Conservation (phyloP, 805 yeast species). For the Myxozyma vanderwaltii region DNA sequence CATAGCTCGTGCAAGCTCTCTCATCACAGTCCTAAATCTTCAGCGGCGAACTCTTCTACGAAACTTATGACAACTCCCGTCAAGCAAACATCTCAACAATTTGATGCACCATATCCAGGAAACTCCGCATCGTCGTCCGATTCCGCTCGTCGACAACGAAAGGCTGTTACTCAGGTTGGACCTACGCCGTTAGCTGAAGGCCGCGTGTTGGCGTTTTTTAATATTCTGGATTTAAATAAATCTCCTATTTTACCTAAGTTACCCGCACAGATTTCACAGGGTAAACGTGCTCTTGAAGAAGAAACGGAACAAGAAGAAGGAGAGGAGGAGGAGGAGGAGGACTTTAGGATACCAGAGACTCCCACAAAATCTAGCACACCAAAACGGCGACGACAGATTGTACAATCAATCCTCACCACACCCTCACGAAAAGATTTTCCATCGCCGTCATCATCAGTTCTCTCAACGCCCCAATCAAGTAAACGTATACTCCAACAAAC, state of each 20-base stretch:
- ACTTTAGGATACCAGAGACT: neutral
- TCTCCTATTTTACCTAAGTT: conserved; percentile 1
- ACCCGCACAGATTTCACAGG: no score
- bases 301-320: neutral
- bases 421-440: conserved; percentile 1
- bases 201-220: conserved; percentile 32
- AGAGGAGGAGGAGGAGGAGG: neutral
- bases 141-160: conserved; percentile 1
- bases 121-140: conserved; percentile 15
- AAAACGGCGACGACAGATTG: neutral
- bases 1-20: no score
- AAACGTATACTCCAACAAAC: neutral
- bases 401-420: neutral
- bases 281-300: neutral
- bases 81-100: neutral
- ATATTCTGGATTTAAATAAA: conserved; percentile 12
- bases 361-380: conserved; percentile 13
- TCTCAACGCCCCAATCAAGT: neutral
- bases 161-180: conserved; percentile 22
- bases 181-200: conserved; percentile 36
- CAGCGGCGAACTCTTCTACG: neutral
- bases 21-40: neutral
- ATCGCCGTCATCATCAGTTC: conserved; percentile 4
- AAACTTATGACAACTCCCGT: conserved; percentile 1
- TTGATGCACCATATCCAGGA: conserved; percentile 17